Evolutionary conservation across 2,329 filamentous ascomycete genomes (phyloP), one percentile per base, ranked within the genome.

Genomic region (Daldinia eschscholtzii): DNA sequence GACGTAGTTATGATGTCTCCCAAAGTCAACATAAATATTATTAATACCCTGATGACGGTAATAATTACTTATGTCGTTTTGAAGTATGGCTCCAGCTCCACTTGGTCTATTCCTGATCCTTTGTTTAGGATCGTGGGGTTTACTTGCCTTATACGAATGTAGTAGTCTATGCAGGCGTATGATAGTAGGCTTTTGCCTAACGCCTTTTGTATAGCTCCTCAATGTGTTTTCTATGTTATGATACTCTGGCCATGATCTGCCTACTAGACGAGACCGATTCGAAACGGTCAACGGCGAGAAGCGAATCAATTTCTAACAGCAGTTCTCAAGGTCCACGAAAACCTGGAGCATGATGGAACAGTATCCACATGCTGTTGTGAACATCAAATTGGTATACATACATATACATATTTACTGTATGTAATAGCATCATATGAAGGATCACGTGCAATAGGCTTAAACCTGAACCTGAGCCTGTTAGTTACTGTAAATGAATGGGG

Each of bases 381-480:
- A 28, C 56, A 56, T 41, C 33, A 48, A 55, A 53, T 30, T 35
- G 52, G 57, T 42, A 30, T 55, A 62, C 20, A 41, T 26, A 57
- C 53, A 10, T 37, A 37, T 13, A 37, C 12, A 37, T 37, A 28
- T 41, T 28, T 46, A 64, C 62, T 57, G 65, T 60, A 63, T 65
- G 62, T 56, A 65, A 52, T 33, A 65, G 44, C 6, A 42, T 30
- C 18, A 46, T 61, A 42, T 37, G 53, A 58, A 53, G 55, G 18
- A 67, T 69, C 66, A 71, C 61, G 69, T 67, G 64, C 61, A 18
- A n/a, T 37, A 30, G 55, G 23, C 42, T 12, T 33, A 44, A 57
- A 61, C 53, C 57, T 64, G 30, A 44, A 35, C 37, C 35, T 46
- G 56, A 59, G 55, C 55, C 30, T 20, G 56, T 28, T 52, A 56